phyloP scores from a whole-genome alignment of 169 alveolate genomes.

The Eimeria acervulina region DNA sequence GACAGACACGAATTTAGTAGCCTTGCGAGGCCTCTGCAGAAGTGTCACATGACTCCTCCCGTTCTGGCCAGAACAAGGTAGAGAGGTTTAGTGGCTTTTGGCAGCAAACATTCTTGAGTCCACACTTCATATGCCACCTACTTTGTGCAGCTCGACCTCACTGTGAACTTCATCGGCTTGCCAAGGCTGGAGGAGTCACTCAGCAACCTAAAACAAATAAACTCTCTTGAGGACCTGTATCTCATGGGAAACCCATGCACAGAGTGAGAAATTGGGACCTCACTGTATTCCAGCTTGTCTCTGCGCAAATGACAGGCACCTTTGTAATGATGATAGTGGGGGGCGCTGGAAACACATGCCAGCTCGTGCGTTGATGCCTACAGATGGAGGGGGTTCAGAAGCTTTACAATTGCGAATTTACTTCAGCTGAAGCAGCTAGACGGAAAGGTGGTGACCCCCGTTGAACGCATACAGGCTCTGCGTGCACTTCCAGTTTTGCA shows the following conservation, averaged over 20 bases:
- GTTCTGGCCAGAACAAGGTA: not conserved
- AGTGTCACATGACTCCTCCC: not conserved
- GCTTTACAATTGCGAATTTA: conserved; percentile 88
- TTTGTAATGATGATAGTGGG: not conserved
- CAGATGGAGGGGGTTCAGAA: conserved; percentile 83
- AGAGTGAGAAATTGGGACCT: conserved; percentile 75
- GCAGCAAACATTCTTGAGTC: not conserved
- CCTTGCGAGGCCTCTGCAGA: not conserved
- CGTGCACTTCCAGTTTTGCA: conserved; percentile 61
- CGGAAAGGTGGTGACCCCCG: conserved; percentile 91
- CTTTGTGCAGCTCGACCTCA: conserved; percentile 91
- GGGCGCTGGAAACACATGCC: too few species aligned
- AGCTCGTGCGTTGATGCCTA: not conserved
- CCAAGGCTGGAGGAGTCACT: conserved; percentile 92
- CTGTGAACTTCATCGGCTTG: conserved; percentile 94
- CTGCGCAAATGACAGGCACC: not conserved
- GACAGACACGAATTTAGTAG: not conserved
- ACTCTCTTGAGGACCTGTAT: conserved; percentile 90
- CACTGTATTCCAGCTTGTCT: not conserved
- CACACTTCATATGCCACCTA: not conserved
- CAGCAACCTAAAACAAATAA: conserved; percentile 80
- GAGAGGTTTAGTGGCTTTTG: not conserved
- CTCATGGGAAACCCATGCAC: conserved; percentile 97
- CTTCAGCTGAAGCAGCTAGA: conserved; percentile 90
- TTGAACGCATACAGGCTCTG: conserved; percentile 89